Evolutionary conservation across 2,329 filamentous ascomycete genomes (phyloP), one percentile per base, ranked within the genome.

Genomic region (Phoma sp.): DNA sequence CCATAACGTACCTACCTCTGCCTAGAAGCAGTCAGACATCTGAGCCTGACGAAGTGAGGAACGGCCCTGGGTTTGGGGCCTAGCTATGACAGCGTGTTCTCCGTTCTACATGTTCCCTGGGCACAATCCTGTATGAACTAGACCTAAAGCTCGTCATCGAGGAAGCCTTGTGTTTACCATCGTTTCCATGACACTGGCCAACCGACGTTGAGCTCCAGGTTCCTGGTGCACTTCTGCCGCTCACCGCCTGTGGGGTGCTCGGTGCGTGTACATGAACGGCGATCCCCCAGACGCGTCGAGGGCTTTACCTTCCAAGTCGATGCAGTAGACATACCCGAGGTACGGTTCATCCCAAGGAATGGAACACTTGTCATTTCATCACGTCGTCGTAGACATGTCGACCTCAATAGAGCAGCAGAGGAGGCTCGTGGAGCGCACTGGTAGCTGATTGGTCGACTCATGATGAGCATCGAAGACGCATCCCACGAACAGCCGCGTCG

Each of bases 381-480:
- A 42, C 56, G 59, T 54, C 43, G 52, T 51, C 53, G 58, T 54
- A 42, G 36, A 59, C 47, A 59, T 62, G 62, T 61, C 59, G 62
- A 61, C 61, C 57, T 65, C 56, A 42, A 53, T 56, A 6, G 30
- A 34, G 55, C 62, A 49, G 57, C 56, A 47, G 53, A 59, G 39
- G 56, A 51, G 54, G 62, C 67, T 64, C 66, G 68, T 72, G 70
- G 63, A 59, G 55, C 17, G 53, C 39, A 42, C 42, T 55, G 43
- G 34, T 43, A 20, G 18, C 38, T 55, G 56, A 73, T 73, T 72
- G 70, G 70, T 49, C 43, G 56, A 36, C 47, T 50, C 47, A 26
- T 38, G 26, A 52, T 54, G 53, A 54, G 42, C 21, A 39, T 46
- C 21, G 33, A 52, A 46, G 56, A 58, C 60, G 60, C 57, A 58